Conservation (phyloP, 345 rosid species). For the Viola odorata region DNA sequence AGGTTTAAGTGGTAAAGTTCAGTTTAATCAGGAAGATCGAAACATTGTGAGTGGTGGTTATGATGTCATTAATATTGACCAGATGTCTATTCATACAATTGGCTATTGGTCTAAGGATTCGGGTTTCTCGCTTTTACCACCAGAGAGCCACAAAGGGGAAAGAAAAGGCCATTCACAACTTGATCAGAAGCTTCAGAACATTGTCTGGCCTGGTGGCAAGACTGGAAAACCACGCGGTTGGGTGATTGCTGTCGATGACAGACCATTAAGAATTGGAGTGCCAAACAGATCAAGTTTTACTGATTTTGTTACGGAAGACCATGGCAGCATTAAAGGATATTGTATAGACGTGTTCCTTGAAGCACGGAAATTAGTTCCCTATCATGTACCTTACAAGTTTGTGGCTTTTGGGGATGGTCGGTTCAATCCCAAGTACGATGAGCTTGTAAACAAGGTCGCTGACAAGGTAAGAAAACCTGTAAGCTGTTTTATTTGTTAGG, state of each 20-base stretch:
- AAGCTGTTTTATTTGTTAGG: neutral
- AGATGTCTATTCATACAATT: constrained; percentile 36
- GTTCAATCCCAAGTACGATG: constrained; percentile 55
- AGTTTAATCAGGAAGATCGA: constrained; percentile 43
- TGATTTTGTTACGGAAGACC: constrained; percentile 55
- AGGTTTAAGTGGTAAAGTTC: constrained; percentile 65
- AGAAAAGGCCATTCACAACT: constrained; percentile 19
- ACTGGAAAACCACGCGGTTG: constrained; percentile 73
- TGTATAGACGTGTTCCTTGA: constrained; percentile 72
- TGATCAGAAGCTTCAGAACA: constrained; percentile 42
- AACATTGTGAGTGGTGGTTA: constrained; percentile 46
- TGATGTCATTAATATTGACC: constrained; percentile 64
- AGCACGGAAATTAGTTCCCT: constrained; percentile 64
- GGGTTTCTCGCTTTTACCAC: constrained; percentile 52
- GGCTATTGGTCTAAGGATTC: constrained; percentile 63
- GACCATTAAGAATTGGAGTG: constrained; percentile 67
- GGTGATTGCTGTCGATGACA: constrained; percentile 56
- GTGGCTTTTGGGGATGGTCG: constrained; percentile 62
- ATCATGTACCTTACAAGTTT: constrained; percentile 60
- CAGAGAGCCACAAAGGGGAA: constrained; percentile 29
- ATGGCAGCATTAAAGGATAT: constrained; percentile 50
- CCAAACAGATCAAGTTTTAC: constrained; percentile 76
- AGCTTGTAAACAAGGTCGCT: constrained; percentile 47
- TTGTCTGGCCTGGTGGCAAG: constrained; percentile 85
- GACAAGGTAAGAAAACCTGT: constrained; percentile 47